Evolutionary conservation across 2,329 filamentous ascomycete species (phyloP).

Genomic region (Colletotrichum echinochloae): DNA sequence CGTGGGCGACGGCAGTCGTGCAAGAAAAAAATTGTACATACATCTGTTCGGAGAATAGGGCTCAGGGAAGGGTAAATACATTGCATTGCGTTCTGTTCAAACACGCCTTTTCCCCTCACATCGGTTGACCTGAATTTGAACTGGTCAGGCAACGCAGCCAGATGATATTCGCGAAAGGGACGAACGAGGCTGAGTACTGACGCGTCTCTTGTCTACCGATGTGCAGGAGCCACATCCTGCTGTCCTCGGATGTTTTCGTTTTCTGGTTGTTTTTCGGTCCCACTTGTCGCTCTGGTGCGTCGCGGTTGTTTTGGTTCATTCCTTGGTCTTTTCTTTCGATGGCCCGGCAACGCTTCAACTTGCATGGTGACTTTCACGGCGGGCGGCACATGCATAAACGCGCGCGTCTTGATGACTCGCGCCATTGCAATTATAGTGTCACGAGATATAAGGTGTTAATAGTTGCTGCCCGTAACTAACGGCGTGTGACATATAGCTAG

Average conservation of each 20-base stretch:
- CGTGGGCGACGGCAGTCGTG: slow-evolving; percentile 41
- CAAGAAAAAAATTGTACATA: slow-evolving; percentile 57
- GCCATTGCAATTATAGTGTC: background rate
- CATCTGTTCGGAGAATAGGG: slow-evolving; percentile 52
- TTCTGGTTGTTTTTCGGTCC: background rate
- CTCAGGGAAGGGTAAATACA: slow-evolving; percentile 48
- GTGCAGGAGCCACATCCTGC: background rate
- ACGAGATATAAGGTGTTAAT: too few species aligned
- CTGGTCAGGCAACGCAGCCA: too few species aligned
- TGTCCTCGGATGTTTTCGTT: background rate
- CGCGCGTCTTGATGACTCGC: background rate
- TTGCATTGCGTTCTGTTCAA: slow-evolving; percentile 41
- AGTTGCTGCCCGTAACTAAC: too few species aligned
- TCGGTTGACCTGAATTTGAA: background rate
- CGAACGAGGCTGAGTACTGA: too few species aligned
- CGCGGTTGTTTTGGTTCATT: slow-evolving; percentile 7
- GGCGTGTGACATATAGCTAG: too few species aligned
- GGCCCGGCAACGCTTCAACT: slow-evolving; percentile 1
- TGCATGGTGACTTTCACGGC: background rate
- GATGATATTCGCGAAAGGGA: background rate
- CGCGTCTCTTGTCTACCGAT: too few species aligned
- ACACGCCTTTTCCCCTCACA: background rate
- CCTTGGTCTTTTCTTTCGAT: too few species aligned
- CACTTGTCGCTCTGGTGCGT: slow-evolving; percentile 11
- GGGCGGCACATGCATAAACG: background rate